Evolutionary conservation across 179 eudicot genomes (phyloP), one percentile per base, ranked within the genome.

Genomic region (Gypsophila paniculata): DNA sequence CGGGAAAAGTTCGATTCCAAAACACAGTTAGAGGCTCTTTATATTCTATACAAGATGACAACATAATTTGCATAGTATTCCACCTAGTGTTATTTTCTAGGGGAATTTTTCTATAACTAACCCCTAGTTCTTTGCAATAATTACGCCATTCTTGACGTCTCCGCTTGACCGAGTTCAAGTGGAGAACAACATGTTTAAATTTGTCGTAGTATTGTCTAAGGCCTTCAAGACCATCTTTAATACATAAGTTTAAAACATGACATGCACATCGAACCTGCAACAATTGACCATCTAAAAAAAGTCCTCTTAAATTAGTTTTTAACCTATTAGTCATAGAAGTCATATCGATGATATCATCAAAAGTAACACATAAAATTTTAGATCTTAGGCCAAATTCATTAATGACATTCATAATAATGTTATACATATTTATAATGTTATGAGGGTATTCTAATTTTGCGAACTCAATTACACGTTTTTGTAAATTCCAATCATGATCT

Each of bases 401-500:
- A 55, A 55, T 55, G 26, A 0, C 60, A 19, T 57, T 57, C 29
- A 19, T 57, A 4, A 60, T 25, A 60, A 60, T 60, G 11, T 60
- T 25, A 25, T 60, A 0, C 6, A 60, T 25, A 29, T 60, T 60
- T 1, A 14, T 10, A 25, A 18, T 17, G 4, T 29, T 60, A 60
- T 29, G 38, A 13, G 65, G 39, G 17, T 22, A 29, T 3, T 60
- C 65, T 29, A 26, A 25, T 13, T 26, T 60, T 10, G 65, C 38
- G 26, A 60, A 60, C n/a, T 26, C 38, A 60, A 60, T 60, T 25
- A 60, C 12, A 9, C 65, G 38, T 29, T 60, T 60, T 29, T 60
- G 65, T 60, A 60, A 25, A 1, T 25, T 26, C 65, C 65, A 60
- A 13, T 60, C 38, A 10, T 5, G 7, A 60, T 60, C 65, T 4